Percentiles rank a stretch among this genome's conserved stretches.
Conservation (phyloP, 768 basidiomycete genomes). For the Pulveroboletus sp. region DNA sequence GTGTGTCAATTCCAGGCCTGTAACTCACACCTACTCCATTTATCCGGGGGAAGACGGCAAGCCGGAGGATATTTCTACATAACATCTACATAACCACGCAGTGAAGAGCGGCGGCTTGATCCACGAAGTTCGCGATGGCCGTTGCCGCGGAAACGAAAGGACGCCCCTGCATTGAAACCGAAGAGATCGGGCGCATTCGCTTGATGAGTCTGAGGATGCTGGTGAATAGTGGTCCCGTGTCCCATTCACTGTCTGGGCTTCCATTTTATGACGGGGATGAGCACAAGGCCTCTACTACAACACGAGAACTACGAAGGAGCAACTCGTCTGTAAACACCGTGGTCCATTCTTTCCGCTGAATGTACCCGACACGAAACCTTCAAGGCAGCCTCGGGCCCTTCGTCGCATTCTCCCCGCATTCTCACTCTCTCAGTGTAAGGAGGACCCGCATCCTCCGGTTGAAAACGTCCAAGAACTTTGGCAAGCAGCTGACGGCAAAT, state of each 20-base stretch:
- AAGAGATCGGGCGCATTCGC: background rate
- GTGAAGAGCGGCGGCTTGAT: background rate
- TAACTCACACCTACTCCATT: background rate
- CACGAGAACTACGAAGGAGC: background rate
- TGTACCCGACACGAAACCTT: background rate
- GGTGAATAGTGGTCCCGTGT: background rate
- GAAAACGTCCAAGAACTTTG: slow-evolving; percentile 38
- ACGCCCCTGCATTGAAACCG: background rate
- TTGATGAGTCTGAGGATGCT: background rate
- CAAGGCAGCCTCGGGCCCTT: slow-evolving; percentile 20
- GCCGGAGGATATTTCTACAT: background rate
- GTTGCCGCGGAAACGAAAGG: background rate
- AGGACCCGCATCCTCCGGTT: slow-evolving; percentile 33
- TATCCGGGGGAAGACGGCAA: background rate
- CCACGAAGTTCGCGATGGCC: background rate
- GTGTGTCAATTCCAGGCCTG: background rate
- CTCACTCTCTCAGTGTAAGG: slow-evolving; percentile 39
- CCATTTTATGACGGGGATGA: background rate
- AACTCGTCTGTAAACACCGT: background rate
- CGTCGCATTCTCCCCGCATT: slow-evolving; percentile 40
- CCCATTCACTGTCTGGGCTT: background rate
- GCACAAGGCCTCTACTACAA: background rate
- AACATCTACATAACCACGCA: too few species aligned
- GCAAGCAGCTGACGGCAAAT: slow-evolving; percentile 16
- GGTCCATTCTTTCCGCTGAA: background rate